Conservation (phyloP, 805 yeast species). For the Metschnikowia lunata region DNA sequence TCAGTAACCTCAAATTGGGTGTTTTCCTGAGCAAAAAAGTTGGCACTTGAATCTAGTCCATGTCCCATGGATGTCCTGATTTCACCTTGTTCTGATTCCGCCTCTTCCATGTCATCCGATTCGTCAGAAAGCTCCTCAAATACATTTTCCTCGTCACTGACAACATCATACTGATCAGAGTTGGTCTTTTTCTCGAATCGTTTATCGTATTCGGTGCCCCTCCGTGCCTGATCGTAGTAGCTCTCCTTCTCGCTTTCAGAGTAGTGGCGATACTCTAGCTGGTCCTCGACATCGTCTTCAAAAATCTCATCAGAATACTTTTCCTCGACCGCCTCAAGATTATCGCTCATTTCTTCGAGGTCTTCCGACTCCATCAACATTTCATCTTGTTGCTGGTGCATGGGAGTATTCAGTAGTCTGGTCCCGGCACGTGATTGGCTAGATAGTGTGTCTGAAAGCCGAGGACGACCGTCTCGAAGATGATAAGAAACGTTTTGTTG, state of each 20-base stretch:
- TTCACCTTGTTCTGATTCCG: neutral
- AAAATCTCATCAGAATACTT: constrained; percentile 2
- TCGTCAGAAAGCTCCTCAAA: neutral
- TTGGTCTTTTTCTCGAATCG: neutral
- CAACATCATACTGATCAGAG: neutral
- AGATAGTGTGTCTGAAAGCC: constrained; percentile 2
- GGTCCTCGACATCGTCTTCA: constrained; percentile 7
- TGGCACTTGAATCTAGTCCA: neutral
- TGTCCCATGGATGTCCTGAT: neutral
- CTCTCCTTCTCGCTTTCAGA: constrained; percentile 2
- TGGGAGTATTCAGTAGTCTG: neutral
- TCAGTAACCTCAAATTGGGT: neutral
- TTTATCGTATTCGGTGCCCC: neutral
- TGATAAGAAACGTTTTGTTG: neutral
- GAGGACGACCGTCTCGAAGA: constrained; percentile 1
- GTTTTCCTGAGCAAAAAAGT: constrained; percentile 1
- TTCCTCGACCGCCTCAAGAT: constrained; percentile 5
- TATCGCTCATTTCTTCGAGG: constrained; percentile 2
- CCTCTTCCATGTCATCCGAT: too few species aligned
- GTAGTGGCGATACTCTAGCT: neutral
- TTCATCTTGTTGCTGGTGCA: neutral
- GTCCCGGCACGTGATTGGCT: neutral
- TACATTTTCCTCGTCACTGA: neutral
- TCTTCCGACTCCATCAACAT: constrained; percentile 4
- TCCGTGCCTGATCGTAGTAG: constrained; percentile 2